A percentile compares a stretch with the other conserved stretches of the same genome.
These are phyloP conservation scores for Leccinum ochraceum DNA, from an alignment of 768 basidiomycete genomes.

Conservation along the genomic window DNA sequence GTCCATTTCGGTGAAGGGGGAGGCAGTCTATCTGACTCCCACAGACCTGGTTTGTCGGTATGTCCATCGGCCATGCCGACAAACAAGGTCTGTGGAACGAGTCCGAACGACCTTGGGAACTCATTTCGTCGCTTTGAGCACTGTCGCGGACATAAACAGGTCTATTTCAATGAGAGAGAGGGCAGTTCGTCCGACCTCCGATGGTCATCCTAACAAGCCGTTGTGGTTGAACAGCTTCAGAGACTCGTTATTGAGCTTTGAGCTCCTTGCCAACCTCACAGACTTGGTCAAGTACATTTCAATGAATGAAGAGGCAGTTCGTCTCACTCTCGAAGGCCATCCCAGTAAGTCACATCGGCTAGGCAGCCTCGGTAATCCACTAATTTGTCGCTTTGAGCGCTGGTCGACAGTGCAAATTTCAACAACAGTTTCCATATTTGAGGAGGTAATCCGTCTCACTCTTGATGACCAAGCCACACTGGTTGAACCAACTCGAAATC, in stretches of 20 bases:
- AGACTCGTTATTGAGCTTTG: background rate
- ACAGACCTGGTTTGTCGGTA: too few species aligned
- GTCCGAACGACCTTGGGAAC: background rate
- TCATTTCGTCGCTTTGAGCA: background rate
- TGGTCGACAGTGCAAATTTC: background rate
- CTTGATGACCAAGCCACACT: background rate
- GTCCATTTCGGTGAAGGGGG: background rate
- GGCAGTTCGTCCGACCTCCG: background rate
- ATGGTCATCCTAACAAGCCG: background rate
- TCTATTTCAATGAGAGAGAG: background rate
- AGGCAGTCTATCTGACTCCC: background rate
- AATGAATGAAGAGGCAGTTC: background rate
- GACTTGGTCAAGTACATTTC: background rate
- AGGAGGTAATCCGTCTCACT: background rate
- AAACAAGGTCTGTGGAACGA: background rate
- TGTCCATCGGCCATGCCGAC: background rate
- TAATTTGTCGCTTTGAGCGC: background rate
- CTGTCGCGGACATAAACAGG: background rate
- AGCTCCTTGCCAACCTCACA: background rate
- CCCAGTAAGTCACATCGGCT: background rate
- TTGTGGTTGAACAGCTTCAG: background rate
- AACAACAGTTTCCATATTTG: background rate
- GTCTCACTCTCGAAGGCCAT: background rate
- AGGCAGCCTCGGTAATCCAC: background rate
- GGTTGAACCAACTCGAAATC: background rate